Evolutionary conservation across 1,284 basidiomycete genomes (phyloP), one percentile per base, ranked within the genome.

Genomic region (Coriolopsis trogii): DNA sequence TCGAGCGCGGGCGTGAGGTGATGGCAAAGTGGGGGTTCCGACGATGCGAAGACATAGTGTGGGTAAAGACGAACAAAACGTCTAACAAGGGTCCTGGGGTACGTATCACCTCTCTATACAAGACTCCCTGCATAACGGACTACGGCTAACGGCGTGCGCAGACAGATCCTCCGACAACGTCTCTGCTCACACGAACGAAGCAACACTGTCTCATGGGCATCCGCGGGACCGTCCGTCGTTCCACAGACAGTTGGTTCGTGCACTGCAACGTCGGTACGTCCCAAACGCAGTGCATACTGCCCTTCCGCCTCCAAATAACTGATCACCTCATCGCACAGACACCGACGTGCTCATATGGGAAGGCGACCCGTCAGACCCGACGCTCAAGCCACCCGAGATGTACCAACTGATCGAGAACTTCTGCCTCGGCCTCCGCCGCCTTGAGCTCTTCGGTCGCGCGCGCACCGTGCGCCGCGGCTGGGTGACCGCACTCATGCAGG

Each of bases 121-220:
- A 6, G 23, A 23, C 1, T 6, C 16, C 21, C 7, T 21, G 2
- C 3, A 24, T 9, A n/a, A n/a, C n/a, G n/a, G n/a, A n/a, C n/a
- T n/a, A n/a, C n/a, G n/a, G 13, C 28, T 58, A 15, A 55, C 28
- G 2, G 15, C 6, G 39, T 8, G 28, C 28, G 6, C 50, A 91
- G 86, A 89, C 86, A 34, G 90, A 92, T 66, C 82, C 87, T 1
- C 90, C 90, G 1, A 91, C 90, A 6, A 90, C 87, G 1, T 91
- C 89, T 3, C 71, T 97, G 24, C 78, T 97, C 41, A 92, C 89
- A 7, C 81, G 91, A 30, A 95, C 94, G 44, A 95, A 96, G 67
- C 92, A 98, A 64, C 96, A 99, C 67, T 98, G 95, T 71, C 75
- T 98, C 38, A 98, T 99, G 83, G 97, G 97, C n/a, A 99, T 99